These are phyloP conservation scores for Azolla pinnata DNA, from an alignment of 75 land plant genomes.

Conservation along the genomic window DNA sequence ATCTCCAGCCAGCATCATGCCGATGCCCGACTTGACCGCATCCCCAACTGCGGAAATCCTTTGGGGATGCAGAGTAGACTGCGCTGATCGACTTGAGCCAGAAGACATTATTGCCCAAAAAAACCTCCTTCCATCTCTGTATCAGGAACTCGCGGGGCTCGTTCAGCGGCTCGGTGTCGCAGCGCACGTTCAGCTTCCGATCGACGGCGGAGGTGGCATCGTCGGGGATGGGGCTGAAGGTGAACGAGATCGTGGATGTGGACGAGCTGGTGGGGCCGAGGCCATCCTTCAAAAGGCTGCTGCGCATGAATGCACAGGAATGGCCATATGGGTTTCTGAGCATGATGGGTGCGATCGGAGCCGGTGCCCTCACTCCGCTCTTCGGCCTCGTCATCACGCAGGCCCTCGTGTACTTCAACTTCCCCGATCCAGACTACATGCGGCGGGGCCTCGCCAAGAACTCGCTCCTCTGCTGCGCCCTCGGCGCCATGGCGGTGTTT, in stretches of 20 bases:
- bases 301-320: constrained; percentile 26
- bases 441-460: constrained; percentile 13
- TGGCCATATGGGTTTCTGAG: constrained; percentile 18
- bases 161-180: constrained; percentile 4
- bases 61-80: too few relatives aligned
- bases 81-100: too few relatives aligned
- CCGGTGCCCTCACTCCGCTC: constrained; percentile 40
- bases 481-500: constrained; percentile 22
- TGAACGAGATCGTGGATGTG: not conserved
- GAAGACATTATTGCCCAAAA: too few relatives aligned
- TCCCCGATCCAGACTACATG: constrained; percentile 8
- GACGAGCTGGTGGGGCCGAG: not conserved
- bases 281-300: constrained; percentile 27
- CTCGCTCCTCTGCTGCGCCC: constrained; percentile 18
- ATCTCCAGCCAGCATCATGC: too few relatives aligned
- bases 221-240: too few relatives aligned
- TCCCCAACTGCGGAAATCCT: too few relatives aligned
- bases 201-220: not conserved
- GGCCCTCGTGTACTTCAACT: constrained; percentile 2
- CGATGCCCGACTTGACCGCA: too few relatives aligned
- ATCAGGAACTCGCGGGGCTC: too few relatives aligned
- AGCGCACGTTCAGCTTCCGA: not conserved
- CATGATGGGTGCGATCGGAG: constrained; percentile 28
- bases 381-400: constrained; percentile 36
- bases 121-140: too few relatives aligned